These are phyloP conservation scores for Cyberlindnera saturnus DNA, from an alignment of 805 yeast genomes.

Conservation along the genomic window DNA sequence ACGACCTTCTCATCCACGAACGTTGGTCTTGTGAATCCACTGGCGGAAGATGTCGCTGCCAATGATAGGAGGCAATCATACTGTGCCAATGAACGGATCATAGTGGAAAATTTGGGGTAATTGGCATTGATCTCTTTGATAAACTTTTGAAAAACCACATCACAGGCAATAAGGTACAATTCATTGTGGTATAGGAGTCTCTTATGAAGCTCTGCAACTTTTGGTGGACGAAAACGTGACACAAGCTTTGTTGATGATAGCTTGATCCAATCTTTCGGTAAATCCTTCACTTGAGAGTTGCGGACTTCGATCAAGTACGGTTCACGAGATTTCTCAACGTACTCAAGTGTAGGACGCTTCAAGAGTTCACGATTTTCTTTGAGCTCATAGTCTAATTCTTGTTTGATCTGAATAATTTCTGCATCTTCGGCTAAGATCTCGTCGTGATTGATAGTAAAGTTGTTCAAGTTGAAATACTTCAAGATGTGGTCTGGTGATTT, in stretches of 20 bases:
- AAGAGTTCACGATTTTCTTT: conserved; percentile 36
- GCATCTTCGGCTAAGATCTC: conserved; percentile 39
- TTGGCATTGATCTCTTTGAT: conserved; percentile 37
- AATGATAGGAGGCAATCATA: conserved; percentile 71
- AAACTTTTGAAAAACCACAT: conserved; percentile 41
- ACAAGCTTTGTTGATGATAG: conserved; percentile 63
- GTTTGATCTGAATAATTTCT: conserved; percentile 35
- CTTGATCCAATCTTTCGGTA: conserved; percentile 77
- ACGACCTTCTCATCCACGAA: conserved; percentile 45
- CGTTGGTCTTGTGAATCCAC: conserved; percentile 57
- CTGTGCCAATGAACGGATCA: conserved; percentile 50
- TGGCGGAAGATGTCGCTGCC: conserved; percentile 60
- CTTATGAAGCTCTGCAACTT: conserved; percentile 43
- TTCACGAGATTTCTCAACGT: conserved; percentile 51
- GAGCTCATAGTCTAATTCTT: conserved; percentile 49
- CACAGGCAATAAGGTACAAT: conserved; percentile 22
- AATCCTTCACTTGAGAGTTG: conserved; percentile 38
- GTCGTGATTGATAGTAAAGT: conserved; percentile 31
- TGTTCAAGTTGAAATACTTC: conserved; percentile 33
- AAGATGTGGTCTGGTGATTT: conserved; percentile 41
- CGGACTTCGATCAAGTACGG: conserved; percentile 75
- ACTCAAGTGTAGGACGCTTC: conserved; percentile 52
- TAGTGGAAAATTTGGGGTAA: conserved; percentile 41
- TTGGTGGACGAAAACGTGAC: conserved; percentile 68
- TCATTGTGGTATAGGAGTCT: conserved; percentile 57